A percentile compares a stretch with the other conserved stretches of the same genome.
Evolutionary conservation across 2,329 filamentous ascomycete genomes (phyloP).

Genomic region (Fusarium nanum): DNA sequence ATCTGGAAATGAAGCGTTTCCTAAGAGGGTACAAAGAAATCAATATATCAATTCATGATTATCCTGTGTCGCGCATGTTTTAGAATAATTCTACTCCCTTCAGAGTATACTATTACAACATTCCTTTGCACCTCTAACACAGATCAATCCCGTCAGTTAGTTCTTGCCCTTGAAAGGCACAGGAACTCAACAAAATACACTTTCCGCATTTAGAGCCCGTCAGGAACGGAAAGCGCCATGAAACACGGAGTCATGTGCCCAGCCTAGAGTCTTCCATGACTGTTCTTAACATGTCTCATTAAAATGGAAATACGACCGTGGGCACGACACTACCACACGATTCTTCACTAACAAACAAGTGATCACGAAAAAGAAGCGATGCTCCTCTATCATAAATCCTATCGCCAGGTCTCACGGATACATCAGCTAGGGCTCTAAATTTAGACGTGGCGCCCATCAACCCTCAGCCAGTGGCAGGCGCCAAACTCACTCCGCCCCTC

Average conservation of each 20-base stretch:
- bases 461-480: constrained; percentile 20
- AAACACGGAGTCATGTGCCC: background rate
- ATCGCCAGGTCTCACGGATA: constrained; percentile 9
- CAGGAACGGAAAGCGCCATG: constrained; percentile 8
- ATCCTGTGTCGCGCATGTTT: constrained; percentile 1
- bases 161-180: background rate
- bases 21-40: background rate
- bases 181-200: constrained; percentile 7
- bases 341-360: background rate
- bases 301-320: background rate
- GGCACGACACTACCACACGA: too few species aligned
- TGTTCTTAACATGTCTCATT: background rate
- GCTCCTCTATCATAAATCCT: constrained; percentile 8
- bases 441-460: constrained; percentile 26
- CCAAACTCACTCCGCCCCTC: constrained; percentile 19
- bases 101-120: background rate
- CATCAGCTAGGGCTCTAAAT: constrained; percentile 29
- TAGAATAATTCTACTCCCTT: background rate
- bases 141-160: background rate
- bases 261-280: background rate
- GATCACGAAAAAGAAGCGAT: background rate
- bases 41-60: background rate
- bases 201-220: constrained; percentile 1
- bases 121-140: background rate
- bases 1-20: background rate